Conservation (phyloP, 2,329 filamentous ascomycete genomes). For the Diaporthe sp. region DNA sequence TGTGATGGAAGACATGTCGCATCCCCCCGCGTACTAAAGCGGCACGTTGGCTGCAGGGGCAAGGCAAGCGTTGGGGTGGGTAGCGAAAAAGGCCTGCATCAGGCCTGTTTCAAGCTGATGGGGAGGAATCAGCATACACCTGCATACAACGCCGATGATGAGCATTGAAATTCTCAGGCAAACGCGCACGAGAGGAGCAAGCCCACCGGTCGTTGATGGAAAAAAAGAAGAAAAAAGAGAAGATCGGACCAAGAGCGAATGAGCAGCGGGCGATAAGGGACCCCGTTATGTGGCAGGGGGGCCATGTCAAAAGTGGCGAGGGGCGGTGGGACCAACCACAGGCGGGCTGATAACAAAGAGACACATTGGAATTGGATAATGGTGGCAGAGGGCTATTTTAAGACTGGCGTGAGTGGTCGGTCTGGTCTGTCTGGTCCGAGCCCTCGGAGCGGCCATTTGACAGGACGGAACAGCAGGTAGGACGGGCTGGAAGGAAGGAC, state of each 20-base stretch:
- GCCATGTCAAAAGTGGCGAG: slow-evolving; percentile 13
- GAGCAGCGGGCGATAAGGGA: not conserved
- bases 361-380: slow-evolving; percentile 27
- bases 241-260: not conserved
- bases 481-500: not conserved
- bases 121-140: not conserved
- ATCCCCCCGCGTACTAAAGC: slow-evolving; percentile 9
- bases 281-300: not conserved
- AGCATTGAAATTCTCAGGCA: not conserved
- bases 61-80: not conserved
- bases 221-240: not conserved
- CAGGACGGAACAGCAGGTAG: not conserved
- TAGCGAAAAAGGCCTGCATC: not conserved
- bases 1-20: slow-evolving; percentile 4
- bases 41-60: slow-evolving; percentile 22
- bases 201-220: not conserved
- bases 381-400: not conserved
- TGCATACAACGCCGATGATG: not conserved
- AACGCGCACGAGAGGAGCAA: not conserved
- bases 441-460: slow-evolving; percentile 29
- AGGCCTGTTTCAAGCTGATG: slow-evolving; percentile 28
- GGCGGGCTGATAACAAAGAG: slow-evolving; percentile 30
- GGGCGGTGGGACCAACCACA: slow-evolving; percentile 28
- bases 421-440: slow-evolving; percentile 10
- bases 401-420: not conserved